Evolutionary conservation across 345 rosid genomes (phyloP).

Genomic region (Eucalyptus pauciflora): DNA sequence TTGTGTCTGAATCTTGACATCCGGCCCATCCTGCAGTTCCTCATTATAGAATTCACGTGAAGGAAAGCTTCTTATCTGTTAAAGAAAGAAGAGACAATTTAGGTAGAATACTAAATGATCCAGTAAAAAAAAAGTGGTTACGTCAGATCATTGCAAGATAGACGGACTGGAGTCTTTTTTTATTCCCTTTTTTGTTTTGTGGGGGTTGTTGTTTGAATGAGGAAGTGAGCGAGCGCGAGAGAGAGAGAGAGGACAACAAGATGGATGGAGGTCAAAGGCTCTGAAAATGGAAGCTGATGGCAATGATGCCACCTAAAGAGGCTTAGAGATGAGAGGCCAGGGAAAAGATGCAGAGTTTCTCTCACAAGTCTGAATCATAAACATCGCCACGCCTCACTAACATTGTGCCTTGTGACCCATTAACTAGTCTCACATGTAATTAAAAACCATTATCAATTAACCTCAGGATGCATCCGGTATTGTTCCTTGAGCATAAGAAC

Average conservation of each 20-base stretch:
- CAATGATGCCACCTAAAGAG: not conserved
- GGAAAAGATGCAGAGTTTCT: not conserved
- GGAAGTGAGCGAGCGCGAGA: accelerated
- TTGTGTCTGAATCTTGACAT: slow-evolving; percentile 47
- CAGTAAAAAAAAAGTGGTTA: not conserved
- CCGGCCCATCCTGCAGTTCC: slow-evolving; percentile 75
- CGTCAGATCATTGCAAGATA: not conserved
- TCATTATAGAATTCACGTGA: slow-evolving; percentile 72
- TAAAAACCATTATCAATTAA: slow-evolving; percentile 4
- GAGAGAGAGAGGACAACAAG: not conserved
- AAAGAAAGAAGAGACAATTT: not conserved
- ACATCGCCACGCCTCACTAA: not conserved
- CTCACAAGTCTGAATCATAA: not conserved
- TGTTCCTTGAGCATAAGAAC: slow-evolving; percentile 89
- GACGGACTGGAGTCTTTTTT: not conserved
- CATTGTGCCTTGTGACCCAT: not conserved
- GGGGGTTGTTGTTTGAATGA: not conserved
- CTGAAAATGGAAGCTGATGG: not conserved
- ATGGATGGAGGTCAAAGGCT: not conserved
- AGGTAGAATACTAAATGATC: not conserved
- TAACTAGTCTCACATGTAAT: not conserved
- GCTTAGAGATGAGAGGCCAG: not conserved
- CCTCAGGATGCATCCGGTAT: slow-evolving; percentile 99
- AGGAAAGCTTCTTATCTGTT: slow-evolving; percentile 86
- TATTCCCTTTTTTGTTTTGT: not conserved